Evolutionary conservation across 257 asterid species (phyloP).

Genomic region (Verbascum thapsus): DNA sequence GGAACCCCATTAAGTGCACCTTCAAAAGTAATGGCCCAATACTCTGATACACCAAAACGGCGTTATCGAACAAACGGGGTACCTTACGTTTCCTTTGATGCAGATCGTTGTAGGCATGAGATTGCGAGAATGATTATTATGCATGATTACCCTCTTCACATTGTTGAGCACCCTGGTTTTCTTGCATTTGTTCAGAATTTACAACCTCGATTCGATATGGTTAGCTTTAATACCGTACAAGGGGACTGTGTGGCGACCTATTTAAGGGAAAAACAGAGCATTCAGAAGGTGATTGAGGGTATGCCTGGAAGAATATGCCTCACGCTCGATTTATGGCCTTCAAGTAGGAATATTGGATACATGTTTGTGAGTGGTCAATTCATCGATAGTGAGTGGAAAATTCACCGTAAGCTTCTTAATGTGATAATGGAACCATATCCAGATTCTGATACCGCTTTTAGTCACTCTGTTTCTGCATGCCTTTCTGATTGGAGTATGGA

Average conservation of each 20-base stretch:
- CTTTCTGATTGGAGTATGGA: constrained; percentile 89
- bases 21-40: constrained; percentile 48
- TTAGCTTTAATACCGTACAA: constrained; percentile 87
- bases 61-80: constrained; percentile 66
- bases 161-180: constrained; percentile 95
- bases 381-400: constrained; percentile 86
- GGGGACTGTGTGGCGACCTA: constrained; percentile 93
- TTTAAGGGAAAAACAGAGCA: constrained; percentile 71
- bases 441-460: constrained; percentile 79
- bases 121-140: constrained; percentile 85
- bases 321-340: constrained; percentile 85
- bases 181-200: constrained; percentile 78
- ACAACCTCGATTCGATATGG: constrained; percentile 95
- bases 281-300: constrained; percentile 74
- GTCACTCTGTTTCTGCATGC: constrained; percentile 90
- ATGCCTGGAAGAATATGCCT: constrained; percentile 86
- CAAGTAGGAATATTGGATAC: constrained; percentile 61
- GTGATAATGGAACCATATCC: constrained; percentile 92
- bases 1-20: constrained; percentile 76
- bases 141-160: constrained; percentile 97
- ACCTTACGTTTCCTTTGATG: constrained; percentile 67
- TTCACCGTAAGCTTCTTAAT: constrained; percentile 81
- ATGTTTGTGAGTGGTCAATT: constrained; percentile 81
- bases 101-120: constrained; percentile 86
- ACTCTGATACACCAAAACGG: constrained; percentile 62